Percentiles rank a stretch among this genome's conserved stretches.
phyloP scores from a whole-genome alignment of 805 yeast species.

The Schizosaccharomyces lindneri region DNA sequence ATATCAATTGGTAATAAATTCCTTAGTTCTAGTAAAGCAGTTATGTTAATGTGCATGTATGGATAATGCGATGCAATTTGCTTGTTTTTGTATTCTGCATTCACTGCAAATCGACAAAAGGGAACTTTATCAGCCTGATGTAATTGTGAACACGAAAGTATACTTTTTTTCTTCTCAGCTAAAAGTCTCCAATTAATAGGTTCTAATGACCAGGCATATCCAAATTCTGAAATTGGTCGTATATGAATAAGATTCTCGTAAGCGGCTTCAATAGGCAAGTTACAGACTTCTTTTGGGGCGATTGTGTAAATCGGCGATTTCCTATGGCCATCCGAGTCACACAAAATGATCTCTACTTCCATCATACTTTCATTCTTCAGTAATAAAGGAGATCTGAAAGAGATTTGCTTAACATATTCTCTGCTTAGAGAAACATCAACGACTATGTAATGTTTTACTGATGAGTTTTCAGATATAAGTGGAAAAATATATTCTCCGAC shows the following conservation, averaged over 20 bases:
- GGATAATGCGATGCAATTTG: constrained; percentile 54
- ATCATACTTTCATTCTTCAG: constrained; percentile 45
- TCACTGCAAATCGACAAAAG: constrained; percentile 51
- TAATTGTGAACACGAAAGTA: constrained; percentile 10
- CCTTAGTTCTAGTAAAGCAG: constrained; percentile 69
- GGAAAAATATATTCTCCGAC: background rate
- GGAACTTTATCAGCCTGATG: constrained; percentile 19
- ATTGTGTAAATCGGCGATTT: background rate
- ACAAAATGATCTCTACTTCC: constrained; percentile 22
- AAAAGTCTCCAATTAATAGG: constrained; percentile 41
- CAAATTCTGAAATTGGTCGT: constrained; percentile 31
- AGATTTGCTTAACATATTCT: constrained; percentile 56
- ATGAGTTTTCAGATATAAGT: background rate
- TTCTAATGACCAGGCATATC: constrained; percentile 45
- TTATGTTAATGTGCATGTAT: constrained; percentile 46
- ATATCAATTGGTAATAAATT: constrained; percentile 68
- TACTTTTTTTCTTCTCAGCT: constrained; percentile 11
- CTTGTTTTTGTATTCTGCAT: constrained; percentile 35
- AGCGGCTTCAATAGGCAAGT: constrained; percentile 53
- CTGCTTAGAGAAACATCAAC: constrained; percentile 45
- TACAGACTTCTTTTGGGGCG: constrained; percentile 28
- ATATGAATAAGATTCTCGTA: constrained; percentile 32
- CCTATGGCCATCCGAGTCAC: constrained; percentile 5
- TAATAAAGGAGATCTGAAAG: constrained; percentile 51
- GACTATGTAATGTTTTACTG: constrained; percentile 16